Conservation (phyloP, 345 rosid genomes). For the Arabis alpina region DNA sequence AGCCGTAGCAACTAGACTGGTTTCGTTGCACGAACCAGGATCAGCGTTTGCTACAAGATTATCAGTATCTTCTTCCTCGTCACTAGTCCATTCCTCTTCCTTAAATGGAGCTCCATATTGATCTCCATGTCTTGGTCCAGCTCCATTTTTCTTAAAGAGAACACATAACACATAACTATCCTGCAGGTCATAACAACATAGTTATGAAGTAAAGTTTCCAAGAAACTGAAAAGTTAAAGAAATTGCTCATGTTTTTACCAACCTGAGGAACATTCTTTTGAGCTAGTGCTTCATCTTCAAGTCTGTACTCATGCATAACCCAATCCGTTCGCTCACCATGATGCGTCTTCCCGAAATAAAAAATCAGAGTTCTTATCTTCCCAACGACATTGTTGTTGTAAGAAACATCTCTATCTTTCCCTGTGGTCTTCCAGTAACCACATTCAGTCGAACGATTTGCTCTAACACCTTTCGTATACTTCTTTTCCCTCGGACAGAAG, state of each 20-base stretch:
- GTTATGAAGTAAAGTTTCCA: not conserved
- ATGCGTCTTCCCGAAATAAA: constrained; percentile 58
- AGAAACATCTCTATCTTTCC: constrained; percentile 62
- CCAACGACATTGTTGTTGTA: constrained; percentile 54
- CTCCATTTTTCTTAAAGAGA: constrained; percentile 68
- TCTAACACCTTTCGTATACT: constrained; percentile 52
- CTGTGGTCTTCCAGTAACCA: constrained; percentile 84
- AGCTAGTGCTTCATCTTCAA: constrained; percentile 50
- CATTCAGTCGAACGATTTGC: constrained; percentile 54
- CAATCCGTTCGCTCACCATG: constrained; percentile 68
- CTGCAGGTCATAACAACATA: constrained; percentile 33
- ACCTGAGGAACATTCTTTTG: constrained; percentile 47
- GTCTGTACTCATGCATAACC: constrained; percentile 85
- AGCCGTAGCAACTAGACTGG: constrained; percentile 17
- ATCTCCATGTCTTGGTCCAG: constrained; percentile 73
- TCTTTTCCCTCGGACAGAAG: constrained; percentile 74
- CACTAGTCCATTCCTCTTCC: constrained; percentile 70
- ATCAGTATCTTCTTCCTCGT: constrained; percentile 32
- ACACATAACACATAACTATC: constrained; percentile 64
- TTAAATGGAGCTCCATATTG: constrained; percentile 78
- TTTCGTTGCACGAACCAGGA: constrained; percentile 26
- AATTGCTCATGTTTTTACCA: not conserved
- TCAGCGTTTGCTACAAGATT: constrained; percentile 7
- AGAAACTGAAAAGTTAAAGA: not conserved
- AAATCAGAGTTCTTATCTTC: constrained; percentile 66